These are phyloP conservation scores for Panaeolus cyanescens DNA, from an alignment of 768 basidiomycete genomes.

Conservation along the genomic window DNA sequence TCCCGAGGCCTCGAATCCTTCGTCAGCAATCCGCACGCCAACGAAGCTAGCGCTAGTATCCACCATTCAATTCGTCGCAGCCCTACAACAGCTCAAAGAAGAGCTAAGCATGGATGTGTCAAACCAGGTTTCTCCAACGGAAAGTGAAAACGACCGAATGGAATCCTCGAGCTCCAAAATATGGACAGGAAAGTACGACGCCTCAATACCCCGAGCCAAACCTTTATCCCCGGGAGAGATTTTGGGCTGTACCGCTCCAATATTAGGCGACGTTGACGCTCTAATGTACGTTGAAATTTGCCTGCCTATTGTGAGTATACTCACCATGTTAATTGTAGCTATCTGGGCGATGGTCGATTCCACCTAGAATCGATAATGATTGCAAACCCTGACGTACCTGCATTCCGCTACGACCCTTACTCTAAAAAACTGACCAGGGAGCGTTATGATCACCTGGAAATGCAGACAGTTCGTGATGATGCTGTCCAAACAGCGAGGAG, in stretches of 20 bases:
- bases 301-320: background rate
- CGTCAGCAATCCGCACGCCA: conserved; percentile 20
- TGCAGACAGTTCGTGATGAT: conserved; percentile 72
- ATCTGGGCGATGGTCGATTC: conserved; percentile 97
- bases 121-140: conserved; percentile 13
- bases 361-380: conserved; percentile 99
- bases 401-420: conserved; percentile 98
- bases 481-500: conserved; percentile 76
- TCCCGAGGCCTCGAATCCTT: conserved; percentile 14
- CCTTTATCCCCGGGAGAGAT: conserved; percentile 97
- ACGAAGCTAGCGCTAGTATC: conserved; percentile 92
- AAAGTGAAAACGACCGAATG: conserved; percentile 2
- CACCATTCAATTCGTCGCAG: conserved; percentile 96
- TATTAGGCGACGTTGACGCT: conserved; percentile 77
- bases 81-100: conserved; percentile 84
- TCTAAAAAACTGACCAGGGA: conserved; percentile 96
- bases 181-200: conserved; percentile 71
- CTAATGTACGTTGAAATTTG: conserved; percentile 64
- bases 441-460: conserved; percentile 85
- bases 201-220: conserved; percentile 80
- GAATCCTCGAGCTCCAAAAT: conserved; percentile 14
- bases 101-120: conserved; percentile 56
- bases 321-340: conserved; percentile 49
- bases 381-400: conserved; percentile 92
- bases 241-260: conserved; percentile 94